Percentiles rank a stretch among this genome's conserved stretches.
Evolutionary conservation across 257 asterid species (phyloP).

Genomic region (Solanum tarapatanum): DNA sequence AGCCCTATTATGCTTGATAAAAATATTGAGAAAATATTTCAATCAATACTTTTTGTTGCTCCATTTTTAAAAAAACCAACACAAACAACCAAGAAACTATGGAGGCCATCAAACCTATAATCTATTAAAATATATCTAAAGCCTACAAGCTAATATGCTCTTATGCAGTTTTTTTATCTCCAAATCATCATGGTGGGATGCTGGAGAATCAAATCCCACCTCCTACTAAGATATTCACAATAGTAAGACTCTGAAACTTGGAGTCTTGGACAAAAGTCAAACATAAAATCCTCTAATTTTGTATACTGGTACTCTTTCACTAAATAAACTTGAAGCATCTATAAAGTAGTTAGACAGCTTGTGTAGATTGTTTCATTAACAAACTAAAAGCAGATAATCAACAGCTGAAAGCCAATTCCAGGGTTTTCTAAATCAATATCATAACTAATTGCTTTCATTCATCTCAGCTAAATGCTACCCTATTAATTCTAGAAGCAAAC

Average conservation of each 20-base stretch:
- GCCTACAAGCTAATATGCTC: background rate
- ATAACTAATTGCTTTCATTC: background rate
- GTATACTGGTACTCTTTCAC: background rate
- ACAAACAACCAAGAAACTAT: background rate
- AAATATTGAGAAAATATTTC: background rate
- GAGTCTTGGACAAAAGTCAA: background rate
- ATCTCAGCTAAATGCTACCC: background rate
- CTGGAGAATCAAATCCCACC: background rate
- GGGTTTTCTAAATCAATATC: background rate
- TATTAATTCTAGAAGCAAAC: background rate
- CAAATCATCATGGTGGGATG: background rate
- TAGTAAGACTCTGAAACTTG: background rate
- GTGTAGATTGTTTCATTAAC: background rate
- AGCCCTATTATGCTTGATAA: background rate
- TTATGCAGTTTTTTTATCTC: background rate
- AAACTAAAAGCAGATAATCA: background rate
- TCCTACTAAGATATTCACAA: background rate
- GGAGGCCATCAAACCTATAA: background rate
- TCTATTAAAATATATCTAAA: background rate
- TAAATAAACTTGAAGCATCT: background rate
- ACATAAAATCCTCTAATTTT: background rate
- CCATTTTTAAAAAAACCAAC: background rate
- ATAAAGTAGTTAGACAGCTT: background rate
- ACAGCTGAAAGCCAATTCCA: background rate
- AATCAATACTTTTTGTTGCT: background rate